Evolutionary conservation across 495 filamentous ascomycete species (phyloP), one percentile per base, ranked within the genome.

Genomic region (Hypoxylon fuscum): DNA sequence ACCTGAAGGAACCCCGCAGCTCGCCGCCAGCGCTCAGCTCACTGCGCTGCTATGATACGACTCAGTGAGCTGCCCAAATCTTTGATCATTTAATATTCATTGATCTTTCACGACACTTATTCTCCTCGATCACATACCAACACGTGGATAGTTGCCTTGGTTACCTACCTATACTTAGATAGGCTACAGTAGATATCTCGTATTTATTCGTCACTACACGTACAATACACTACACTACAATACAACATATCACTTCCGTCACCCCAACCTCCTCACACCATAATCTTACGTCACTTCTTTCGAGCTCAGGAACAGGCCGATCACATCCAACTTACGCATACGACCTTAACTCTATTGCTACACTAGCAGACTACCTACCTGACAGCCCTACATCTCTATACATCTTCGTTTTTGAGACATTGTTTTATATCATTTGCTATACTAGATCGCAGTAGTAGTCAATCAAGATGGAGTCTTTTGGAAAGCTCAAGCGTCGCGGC

Each of bases 401-500:
- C 5, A 8, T 43, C 18, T 11, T 3, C 18, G n/a, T n/a, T 45
- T 25, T 10, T 23, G 9, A 6, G 1, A 7, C 21, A 45, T 29
- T 14, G 1, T 38, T 29, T n/a, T 4, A 15, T 9, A 44, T 5
- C 8, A 27, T 27, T 27, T 4, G 25, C 14, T n/a, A 29, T 17
- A 35, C 25, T 5, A 9, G 2, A 44, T 35, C 17, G 3, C 14
- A 18, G 10, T 31, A 20, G 3, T 48, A 22, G 27, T 27, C 48
- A 68, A 31, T 27, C 51, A 68, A 48, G 43, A 79, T 80, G 77
- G 76, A 80, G 31, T 77, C 76, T 34, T 77, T 80, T 61, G 61
- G 70, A 14, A 68, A 72, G 41, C 68, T 81, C 55, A 78, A 74
- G 67, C 77, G 77, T 37, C 78, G 77, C 21, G 75, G 78, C 14